These are phyloP conservation scores for Pistacia atlantica DNA, from an alignment of 345 rosid species.

Conservation along the genomic window DNA sequence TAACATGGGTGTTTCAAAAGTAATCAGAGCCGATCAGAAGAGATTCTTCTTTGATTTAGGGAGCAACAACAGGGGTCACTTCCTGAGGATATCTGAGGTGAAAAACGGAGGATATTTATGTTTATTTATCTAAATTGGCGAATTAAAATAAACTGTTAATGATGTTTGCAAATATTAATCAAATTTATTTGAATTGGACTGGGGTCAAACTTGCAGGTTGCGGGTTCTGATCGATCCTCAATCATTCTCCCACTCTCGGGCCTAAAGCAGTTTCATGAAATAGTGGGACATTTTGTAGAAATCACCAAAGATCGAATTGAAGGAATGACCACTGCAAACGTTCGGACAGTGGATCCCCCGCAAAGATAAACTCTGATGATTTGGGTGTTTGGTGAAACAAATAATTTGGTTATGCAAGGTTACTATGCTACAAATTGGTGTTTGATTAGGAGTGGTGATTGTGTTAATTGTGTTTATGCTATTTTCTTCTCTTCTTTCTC, in stretches of 20 bases:
- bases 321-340: conserved; percentile 84
- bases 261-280: conserved; percentile 90
- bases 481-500: conserved; percentile 22
- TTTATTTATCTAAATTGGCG: neutral
- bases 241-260: conserved; percentile 95
- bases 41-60: conserved; percentile 97
- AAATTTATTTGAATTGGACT: neutral
- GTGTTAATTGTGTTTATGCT: conserved; percentile 33
- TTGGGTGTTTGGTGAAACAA: conserved; percentile 21
- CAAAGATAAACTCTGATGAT: conserved; percentile 61
- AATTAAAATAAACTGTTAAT: neutral
- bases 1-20: conserved; percentile 66
- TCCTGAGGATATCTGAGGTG: conserved; percentile 96
- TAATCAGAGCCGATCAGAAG: conserved; percentile 91
- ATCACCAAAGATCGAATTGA: conserved; percentile 89
- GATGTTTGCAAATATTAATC: conserved; percentile 5
- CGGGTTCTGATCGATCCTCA: conserved; percentile 92
- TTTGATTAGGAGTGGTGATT: conserved; percentile 45
- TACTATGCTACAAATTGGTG: conserved; percentile 35
- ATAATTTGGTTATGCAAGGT: conserved; percentile 30
- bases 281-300: conserved; percentile 93
- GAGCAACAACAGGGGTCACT: conserved; percentile 92
- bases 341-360: conserved; percentile 88
- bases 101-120: conserved; percentile 11
- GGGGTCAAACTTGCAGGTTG: conserved; percentile 62